Conservation (phyloP, 2,329 filamentous ascomycete species). For the Plenodomus lindquistii region DNA sequence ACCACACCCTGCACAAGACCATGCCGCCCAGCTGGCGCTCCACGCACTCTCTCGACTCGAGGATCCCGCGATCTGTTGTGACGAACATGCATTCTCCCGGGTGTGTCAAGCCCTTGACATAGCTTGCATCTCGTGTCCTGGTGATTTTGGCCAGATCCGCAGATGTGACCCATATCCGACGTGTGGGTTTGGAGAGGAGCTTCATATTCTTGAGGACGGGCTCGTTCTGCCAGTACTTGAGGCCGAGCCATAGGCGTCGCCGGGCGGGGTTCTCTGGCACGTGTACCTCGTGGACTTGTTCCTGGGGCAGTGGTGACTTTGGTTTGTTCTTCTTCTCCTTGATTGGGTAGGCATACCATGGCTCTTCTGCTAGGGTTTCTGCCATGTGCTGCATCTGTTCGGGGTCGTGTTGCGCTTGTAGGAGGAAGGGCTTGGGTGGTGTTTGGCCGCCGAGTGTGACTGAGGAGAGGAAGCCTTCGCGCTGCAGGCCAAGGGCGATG, state of each 20-base stretch:
- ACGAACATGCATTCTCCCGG: constrained; percentile 84
- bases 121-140: constrained; percentile 67
- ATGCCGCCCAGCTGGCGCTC: constrained; percentile 80
- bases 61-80: constrained; percentile 73
- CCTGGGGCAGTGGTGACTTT: constrained; percentile 19
- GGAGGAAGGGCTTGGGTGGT: constrained; percentile 48
- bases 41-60: constrained; percentile 83
- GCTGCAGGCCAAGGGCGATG: constrained; percentile 76
- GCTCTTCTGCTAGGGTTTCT: constrained; percentile 47
- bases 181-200: constrained; percentile 73
- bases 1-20: constrained; percentile 70
- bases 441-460: constrained; percentile 73
- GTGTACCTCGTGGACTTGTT: constrained; percentile 26
- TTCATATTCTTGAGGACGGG: constrained; percentile 73
- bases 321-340: constrained; percentile 5
- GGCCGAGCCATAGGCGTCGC: constrained; percentile 80
- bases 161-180: constrained; percentile 69
- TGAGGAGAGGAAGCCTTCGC: constrained; percentile 77
- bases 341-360: constrained; percentile 39
- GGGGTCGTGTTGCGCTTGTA: constrained; percentile 35
- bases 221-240: constrained; percentile 86
- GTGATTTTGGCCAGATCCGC: constrained; percentile 66
- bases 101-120: constrained; percentile 71
- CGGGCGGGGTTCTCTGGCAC: constrained; percentile 66
- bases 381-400: constrained; percentile 35